A percentile compares a stretch with the other conserved stretches of the same genome.
phyloP scores from a whole-genome alignment of 306 rosid genomes.

The Malus domestica region ASM211411v1 NC_041793.1:29291001-29291500 shows the following conservation, averaged over 20 bases:
- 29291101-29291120: not conserved
- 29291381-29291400: not conserved
- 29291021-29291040: slow-evolving; percentile 42
- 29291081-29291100: not conserved
- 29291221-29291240: not conserved
- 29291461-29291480: not conserved
- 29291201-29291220: not conserved
- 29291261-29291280: too few relatives aligned
- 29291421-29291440: not conserved
- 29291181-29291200: not conserved
- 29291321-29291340: not conserved
- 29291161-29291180: not conserved
- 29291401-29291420: slow-evolving; percentile 6
- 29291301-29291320: not conserved
- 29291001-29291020: slow-evolving; percentile 62
- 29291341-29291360: not conserved
- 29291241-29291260: too few relatives aligned
- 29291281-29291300: too few relatives aligned
- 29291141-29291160: not conserved
- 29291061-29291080: not conserved
- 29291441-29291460: too few relatives aligned
- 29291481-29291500: slow-evolving; percentile 19
- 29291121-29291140: not conserved
- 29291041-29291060: not conserved
- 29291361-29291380: not conserved